phyloP scores from a whole-genome alignment of 2,329 filamentous ascomycete species.

The Xylariaceae sp. region DNA sequence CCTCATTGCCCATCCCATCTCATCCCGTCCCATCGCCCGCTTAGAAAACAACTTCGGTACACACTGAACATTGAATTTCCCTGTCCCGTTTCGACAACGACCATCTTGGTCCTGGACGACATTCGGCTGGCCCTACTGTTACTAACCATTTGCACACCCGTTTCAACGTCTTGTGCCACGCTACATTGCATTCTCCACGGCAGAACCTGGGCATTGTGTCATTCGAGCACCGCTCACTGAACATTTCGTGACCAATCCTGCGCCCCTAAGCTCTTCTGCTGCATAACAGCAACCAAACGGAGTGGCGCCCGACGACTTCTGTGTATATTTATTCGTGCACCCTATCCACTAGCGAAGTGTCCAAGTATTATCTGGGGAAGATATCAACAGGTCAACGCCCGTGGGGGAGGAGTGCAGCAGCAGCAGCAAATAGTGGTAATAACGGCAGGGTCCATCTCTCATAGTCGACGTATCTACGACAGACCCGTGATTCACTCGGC shows the following conservation, averaged over 20 bases:
- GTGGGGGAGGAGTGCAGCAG: conserved; percentile 14
- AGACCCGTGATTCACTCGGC: conserved; percentile 14
- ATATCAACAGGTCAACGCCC: conserved; percentile 10
- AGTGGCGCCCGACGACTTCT: conserved; percentile 11
- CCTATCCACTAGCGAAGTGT: not conserved
- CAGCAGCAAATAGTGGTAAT: conserved; percentile 4
- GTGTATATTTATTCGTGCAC: conserved; percentile 11
- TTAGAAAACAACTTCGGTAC: not conserved
- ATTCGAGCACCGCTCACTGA: conserved; percentile 28
- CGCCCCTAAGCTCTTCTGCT: conserved; percentile 25
- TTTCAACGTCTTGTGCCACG: conserved; percentile 21
- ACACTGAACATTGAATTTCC: not conserved
- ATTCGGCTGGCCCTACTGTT: conserved; percentile 27
- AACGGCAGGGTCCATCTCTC: not conserved
- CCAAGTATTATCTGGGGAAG: conserved; percentile 2
- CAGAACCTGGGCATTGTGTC: conserved; percentile 36
- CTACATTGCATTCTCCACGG: conserved; percentile 23
- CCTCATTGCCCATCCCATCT: not conserved
- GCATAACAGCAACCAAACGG: conserved; percentile 30
- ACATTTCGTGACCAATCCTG: conserved; percentile 33
- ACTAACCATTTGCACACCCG: conserved; percentile 15
- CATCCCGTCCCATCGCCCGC: not conserved
- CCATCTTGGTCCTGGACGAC: conserved; percentile 18
- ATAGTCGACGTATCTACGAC: conserved; percentile 5
- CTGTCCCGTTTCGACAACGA: conserved; percentile 12